Conservation (phyloP, 176 grass and related monocot species). For the Poa annua region DNA sequence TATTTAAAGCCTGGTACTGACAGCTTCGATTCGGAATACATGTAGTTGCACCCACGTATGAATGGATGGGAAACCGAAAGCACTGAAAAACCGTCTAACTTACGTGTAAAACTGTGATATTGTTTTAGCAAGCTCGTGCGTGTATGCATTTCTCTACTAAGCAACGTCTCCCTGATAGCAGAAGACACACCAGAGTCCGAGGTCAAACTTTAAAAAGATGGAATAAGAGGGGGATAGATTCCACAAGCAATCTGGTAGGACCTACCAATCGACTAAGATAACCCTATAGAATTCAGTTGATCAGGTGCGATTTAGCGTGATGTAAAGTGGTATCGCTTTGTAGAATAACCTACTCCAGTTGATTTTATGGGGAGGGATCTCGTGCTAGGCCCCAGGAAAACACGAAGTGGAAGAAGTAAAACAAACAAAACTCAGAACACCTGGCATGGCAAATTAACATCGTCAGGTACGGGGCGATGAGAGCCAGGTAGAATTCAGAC, state of each 20-base stretch:
- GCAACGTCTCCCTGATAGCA: slow-evolving; percentile 37
- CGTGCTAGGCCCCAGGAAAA: neutral
- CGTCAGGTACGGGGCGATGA: neutral
- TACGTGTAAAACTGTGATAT: slow-evolving; percentile 30
- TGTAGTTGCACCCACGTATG: neutral
- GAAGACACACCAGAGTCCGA: neutral
- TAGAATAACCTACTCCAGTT: neutral
- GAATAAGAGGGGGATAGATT: neutral
- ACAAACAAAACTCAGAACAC: neutral
- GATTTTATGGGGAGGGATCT: neutral
- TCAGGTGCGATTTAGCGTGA: slow-evolving; percentile 43
- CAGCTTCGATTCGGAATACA: neutral
- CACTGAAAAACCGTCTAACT: neutral
- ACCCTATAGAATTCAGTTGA: slow-evolving; percentile 3
- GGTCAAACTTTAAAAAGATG: slow-evolving; percentile 25
- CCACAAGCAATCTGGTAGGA: slow-evolving; percentile 33
- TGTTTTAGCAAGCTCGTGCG: slow-evolving; percentile 12
- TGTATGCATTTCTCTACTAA: slow-evolving; percentile 47
- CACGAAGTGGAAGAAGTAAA: too few species aligned
- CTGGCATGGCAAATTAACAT: neutral
- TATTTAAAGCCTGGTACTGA: neutral
- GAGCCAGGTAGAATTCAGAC: neutral
- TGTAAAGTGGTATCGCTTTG: slow-evolving; percentile 3
- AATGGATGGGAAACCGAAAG: neutral
- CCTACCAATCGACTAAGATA: slow-evolving; percentile 26